Evolutionary conservation across 1,284 basidiomycete species (phyloP), one percentile per base, ranked within the genome.

Genomic region (Leccinum brunneo-olivaceum): DNA sequence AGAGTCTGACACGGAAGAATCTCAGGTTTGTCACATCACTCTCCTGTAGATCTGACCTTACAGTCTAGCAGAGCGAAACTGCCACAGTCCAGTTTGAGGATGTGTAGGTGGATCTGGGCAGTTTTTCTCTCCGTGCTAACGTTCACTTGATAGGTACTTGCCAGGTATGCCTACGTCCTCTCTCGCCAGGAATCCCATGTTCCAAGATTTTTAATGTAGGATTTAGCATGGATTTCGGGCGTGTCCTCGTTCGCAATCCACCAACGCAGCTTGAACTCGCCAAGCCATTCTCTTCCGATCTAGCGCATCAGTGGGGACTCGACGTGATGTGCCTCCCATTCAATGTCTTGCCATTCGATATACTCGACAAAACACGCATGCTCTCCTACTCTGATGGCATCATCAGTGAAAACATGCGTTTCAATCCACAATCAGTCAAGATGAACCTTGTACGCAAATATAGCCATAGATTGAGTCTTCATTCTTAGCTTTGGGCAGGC

Each of bases 291-390:
- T 55, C 66, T 21, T 48, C 58, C 15, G 54, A 58, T n/a, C 41
- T 69, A 18, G 48, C 50, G 1, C 50, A 46, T 11, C 63, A 72
- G 25, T 58, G 63, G 41, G 68, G 60, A 36, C 50, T 56, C 3
- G 57, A 71, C 3, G 57, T 72, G 11, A 48, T 56, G 45, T 64
- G 61, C 38, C 56, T 68, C 19, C 66, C 66, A 4, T 69, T 55
- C 48, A 57, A 63, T 14, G 24, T 55, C 19, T 47, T 58, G 6
- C 68, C 66, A 6, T 57, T 68, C 35, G 52, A 64, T 20, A 37
- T 69, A 30, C 39, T 61, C 6, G 50, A 57, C n/a, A 49, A 32
- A 23, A 19, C 53, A 27, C 56, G 51, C 6, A 19, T 40, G 0
- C 49, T 60, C 18, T 60, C 58, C 20, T 55, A 50, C 43, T 40